Percentiles rank a stretch among this genome's conserved stretches.
phyloP scores from a whole-genome alignment of 495 filamentous ascomycete genomes.

The Parachaetomium inaequale region DNA sequence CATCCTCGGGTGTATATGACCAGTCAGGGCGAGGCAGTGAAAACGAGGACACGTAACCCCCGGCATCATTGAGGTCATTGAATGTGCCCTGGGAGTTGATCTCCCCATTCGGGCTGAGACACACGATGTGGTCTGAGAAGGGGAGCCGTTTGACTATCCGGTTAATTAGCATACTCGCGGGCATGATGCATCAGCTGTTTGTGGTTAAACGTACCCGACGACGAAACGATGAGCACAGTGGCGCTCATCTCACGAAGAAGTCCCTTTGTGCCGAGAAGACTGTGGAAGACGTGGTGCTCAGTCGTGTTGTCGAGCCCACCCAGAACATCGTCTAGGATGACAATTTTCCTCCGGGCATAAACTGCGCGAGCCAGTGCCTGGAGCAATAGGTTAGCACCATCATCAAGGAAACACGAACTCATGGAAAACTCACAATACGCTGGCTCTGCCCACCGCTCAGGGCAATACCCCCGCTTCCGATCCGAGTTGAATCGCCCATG shows the following conservation, averaged over 20 bases:
- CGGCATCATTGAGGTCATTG: constrained; percentile 20
- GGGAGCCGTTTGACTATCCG: constrained; percentile 35
- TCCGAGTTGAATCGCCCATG: constrained; percentile 31
- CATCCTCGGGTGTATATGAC: constrained; percentile 7
- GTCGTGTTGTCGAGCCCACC: constrained; percentile 58
- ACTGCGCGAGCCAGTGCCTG: constrained; percentile 25
- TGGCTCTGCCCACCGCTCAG: constrained; percentile 42
- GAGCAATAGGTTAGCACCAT: background rate
- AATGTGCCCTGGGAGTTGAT: constrained; percentile 51
- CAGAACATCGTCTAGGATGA: constrained; percentile 28
- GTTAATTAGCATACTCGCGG: background rate
- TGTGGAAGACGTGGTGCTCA: constrained; percentile 55
- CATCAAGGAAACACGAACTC: background rate
- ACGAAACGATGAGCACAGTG: constrained; percentile 49
- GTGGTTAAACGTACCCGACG: constrained; percentile 19
- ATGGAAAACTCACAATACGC: constrained; percentile 27
- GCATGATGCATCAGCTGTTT: background rate
- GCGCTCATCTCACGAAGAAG: constrained; percentile 42
- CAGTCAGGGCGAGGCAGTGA: constrained; percentile 22
- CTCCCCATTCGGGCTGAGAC: constrained; percentile 44
- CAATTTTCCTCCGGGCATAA: constrained; percentile 23
- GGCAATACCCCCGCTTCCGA: constrained; percentile 36
- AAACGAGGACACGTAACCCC: constrained; percentile 26
- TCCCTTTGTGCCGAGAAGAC: constrained; percentile 45
- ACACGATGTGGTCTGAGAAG: constrained; percentile 51